Conservation (phyloP, 2,329 filamentous ascomycete genomes). For the Teratosphaeria gauchensis region DNA sequence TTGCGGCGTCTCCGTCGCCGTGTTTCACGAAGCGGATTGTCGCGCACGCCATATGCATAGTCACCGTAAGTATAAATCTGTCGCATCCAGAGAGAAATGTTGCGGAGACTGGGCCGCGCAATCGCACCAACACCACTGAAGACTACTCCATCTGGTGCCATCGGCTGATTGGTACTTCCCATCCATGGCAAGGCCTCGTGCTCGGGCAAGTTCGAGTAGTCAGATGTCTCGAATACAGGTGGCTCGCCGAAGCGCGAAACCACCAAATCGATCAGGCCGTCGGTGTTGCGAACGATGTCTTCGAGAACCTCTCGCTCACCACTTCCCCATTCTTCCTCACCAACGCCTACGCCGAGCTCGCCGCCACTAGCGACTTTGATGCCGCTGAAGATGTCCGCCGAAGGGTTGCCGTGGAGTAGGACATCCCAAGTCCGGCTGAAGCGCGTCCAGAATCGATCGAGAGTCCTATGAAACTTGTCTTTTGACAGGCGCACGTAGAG, state of each 20-base stretch:
- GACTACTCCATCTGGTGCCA: conserved; percentile 69
- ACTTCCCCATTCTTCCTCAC: conserved; percentile 89
- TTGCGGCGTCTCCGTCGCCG: conserved; percentile 36
- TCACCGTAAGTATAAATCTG: conserved; percentile 77
- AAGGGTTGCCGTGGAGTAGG: conserved; percentile 80
- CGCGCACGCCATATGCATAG: conserved; percentile 72
- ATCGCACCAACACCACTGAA: conserved; percentile 74
- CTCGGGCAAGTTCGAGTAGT: conserved; percentile 15
- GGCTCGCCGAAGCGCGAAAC: conserved; percentile 74
- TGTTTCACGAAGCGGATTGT: conserved; percentile 63
- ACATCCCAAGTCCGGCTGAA: conserved; percentile 70
- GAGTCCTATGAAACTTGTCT: conserved; percentile 58
- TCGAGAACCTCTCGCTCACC: conserved; percentile 89
- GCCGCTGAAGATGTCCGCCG: conserved; percentile 66
- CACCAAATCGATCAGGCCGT: conserved; percentile 78
- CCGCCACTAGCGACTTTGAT: conserved; percentile 84
- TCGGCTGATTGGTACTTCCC: conserved; percentile 58
- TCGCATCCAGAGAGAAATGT: conserved; percentile 78
- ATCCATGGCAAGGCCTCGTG: conserved; percentile 52
- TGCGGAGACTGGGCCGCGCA: conserved; percentile 59
- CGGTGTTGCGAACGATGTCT: conserved; percentile 67
- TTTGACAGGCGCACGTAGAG: conserved; percentile 58
- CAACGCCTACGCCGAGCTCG: conserved; percentile 86
- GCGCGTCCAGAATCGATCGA: conserved; percentile 73
- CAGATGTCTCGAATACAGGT: conserved; percentile 22